These are phyloP conservation scores for Leccinum solheimii DNA, from an alignment of 1,284 basidiomycete genomes.

Conservation along the genomic window DNA sequence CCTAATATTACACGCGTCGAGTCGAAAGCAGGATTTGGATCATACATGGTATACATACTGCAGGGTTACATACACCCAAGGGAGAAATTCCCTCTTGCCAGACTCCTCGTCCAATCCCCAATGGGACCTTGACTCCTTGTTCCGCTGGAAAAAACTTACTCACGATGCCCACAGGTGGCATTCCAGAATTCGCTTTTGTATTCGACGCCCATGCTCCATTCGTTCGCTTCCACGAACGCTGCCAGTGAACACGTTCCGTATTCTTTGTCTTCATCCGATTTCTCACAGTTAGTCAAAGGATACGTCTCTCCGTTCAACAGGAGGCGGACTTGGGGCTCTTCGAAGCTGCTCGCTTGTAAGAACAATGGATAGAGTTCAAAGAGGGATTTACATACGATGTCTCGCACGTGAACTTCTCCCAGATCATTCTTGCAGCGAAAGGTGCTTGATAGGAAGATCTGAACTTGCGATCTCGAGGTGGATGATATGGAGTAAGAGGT, in stretches of 20 bases:
- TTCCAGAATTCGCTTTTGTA: neutral
- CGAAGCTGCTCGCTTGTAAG: slow-evolving; percentile 11
- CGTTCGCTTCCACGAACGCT: slow-evolving; percentile 38
- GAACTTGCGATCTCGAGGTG: slow-evolving; percentile 38
- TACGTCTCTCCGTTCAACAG: slow-evolving; percentile 45
- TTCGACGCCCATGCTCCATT: slow-evolving; percentile 16
- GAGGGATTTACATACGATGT: slow-evolving; percentile 29
- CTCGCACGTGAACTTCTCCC: slow-evolving; percentile 46
- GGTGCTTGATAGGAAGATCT: slow-evolving; percentile 44
- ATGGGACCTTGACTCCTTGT: too few species aligned
- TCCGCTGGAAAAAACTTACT: neutral
- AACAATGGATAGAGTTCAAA: neutral
- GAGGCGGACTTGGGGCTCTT: slow-evolving; percentile 45
- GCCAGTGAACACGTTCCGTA: slow-evolving; percentile 45
- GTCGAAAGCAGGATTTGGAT: too few species aligned
- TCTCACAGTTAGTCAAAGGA: slow-evolving; percentile 39
- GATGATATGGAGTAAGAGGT: slow-evolving; percentile 34
- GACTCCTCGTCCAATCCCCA: too few species aligned
- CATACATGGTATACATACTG: too few species aligned
- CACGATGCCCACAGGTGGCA: slow-evolving; percentile 23
- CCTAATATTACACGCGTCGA: too few species aligned
- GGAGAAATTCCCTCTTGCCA: too few species aligned
- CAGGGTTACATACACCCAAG: too few species aligned
- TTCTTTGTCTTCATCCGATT: slow-evolving; percentile 27
- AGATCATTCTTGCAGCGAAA: slow-evolving; percentile 48